Conservation (phyloP, 208 protist genomes). For the Leishmania tarentolae region DNA sequence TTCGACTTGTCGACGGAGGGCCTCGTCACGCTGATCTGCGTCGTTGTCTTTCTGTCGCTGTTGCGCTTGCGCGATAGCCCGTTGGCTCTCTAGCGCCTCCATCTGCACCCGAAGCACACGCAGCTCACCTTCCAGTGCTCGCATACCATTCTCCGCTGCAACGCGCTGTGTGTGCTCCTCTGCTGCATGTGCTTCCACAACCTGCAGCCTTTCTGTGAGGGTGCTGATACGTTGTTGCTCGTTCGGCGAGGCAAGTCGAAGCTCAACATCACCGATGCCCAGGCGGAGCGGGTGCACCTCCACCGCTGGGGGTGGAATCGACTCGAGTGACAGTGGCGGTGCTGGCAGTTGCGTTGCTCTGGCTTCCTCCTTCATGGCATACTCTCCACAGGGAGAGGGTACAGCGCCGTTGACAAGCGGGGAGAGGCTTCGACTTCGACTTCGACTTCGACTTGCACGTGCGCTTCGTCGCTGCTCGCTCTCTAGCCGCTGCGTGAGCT, state of each 20-base stretch:
- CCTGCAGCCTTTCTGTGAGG: not conserved
- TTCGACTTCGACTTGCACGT: slow-evolving; percentile 14
- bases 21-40: slow-evolving; percentile 1
- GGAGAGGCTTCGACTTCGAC: slow-evolving; percentile 21
- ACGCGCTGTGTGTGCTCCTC: slow-evolving; percentile 1
- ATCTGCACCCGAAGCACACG: slow-evolving; percentile 3
- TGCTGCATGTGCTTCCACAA: not conserved
- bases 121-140: not conserved
- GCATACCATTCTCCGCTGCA: not conserved
- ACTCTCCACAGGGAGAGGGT: not conserved
- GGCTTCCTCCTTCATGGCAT: not conserved
- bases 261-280: not conserved
- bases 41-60: not conserved
- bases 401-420: not conserved
- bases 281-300: not conserved
- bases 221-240: not conserved
- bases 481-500: slow-evolving; percentile 36
- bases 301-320: not conserved
- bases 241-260: not conserved
- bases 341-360: not conserved
- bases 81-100: not conserved
- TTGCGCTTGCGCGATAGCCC: not conserved
- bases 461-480: slow-evolving; percentile 26
- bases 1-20: not conserved
- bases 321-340: not conserved